Evolutionary conservation across 345 rosid genomes (phyloP), one percentile per base, ranked within the genome.

Genomic region (Rhodamnia rubescens): DNA sequence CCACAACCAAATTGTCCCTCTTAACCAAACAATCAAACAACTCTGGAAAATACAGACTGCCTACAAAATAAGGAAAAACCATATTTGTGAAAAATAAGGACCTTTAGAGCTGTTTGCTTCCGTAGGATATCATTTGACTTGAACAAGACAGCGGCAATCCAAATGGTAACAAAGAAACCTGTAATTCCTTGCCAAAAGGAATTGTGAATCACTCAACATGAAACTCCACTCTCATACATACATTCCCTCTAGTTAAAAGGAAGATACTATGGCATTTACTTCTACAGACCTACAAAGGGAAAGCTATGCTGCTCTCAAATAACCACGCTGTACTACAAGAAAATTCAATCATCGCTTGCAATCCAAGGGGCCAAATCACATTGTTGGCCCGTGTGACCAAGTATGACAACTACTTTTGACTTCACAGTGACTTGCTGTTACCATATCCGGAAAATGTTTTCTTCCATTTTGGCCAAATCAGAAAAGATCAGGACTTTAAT

Each of bases 41-140:
- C 61, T 47, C 44, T 51, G 80, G 13, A 24, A 61, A 20, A 24
- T 59, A 55, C 12, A 3, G 26, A 9, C 32, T 6, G 32, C 54
- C 47, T 36, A 69, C 29, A 32, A 49, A 42, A 16, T 32, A 12
- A 6, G 6, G 14, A 82, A 74, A 49, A 27, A 84, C 55, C 16
- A 27, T 22, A 85, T 40, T 84, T 22, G 7, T 53, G 20, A 36
- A 47, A 49, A 85, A 36, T 13, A 85, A 53, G 85, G 75, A 97
- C 99, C 99, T 98, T 98, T 83, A 98, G 91, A 85, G 99, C 96
- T 13, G 99, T 96, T 92, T 98, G 99, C 90, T 98, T 98, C 89
- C 94, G 90, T 75, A 98, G 89, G 87, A 96, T 94, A 89, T 96
- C 99, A 92, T 98, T 98, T 16, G 99, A 98, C 92, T 98, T 98